Base-by-base conservation (phyloP, 78 protist species). In the Andalucia godoyi region DNA sequence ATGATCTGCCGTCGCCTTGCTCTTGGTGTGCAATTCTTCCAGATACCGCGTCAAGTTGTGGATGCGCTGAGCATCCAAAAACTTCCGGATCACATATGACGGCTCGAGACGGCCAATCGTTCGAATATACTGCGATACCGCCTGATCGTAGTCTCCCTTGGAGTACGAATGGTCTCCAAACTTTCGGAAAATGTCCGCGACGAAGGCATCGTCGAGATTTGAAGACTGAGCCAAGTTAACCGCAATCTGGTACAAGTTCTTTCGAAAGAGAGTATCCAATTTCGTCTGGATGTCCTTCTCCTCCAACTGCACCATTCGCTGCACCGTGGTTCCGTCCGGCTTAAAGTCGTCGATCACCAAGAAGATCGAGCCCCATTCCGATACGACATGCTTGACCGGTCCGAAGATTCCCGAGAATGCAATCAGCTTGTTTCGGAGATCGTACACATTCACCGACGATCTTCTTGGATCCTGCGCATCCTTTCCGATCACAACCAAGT, bases 71-170 rank as follows among this genome's bases (percentile, higher is more conserved):
- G 92, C 91, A 17, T 89, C 96, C 13, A 94, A 63, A 51, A 86
- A 94, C 73, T 87, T 90, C 39, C 90, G 62, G 52, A 94, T 90
- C 25, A 94, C 97, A 55, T 94, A 92, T 12, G 91, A 80, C 29
- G 98, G 98, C 61, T 94, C 98, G 54, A 92, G 76, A 2, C 37
- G 18, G 0, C 97, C 97, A 18, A 94, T 88, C n/a, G 98, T 92
- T 10, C 61, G 57, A 0, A 84, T 51, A 47, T 92, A 94, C 85
- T 94, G 94, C 2, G 41, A 38, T 23, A 92, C 89, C 46, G 97
- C 98, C 8, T 79, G 83, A 32, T 80, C 86, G 38, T 40, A 91
- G 62, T 91, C 92, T 15, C 83, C 78, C 43, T 82, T 72, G 41
- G 43, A 23, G 75, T 91, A 91, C 32, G 87, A 68, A 39, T 89